Conservation (phyloP, 139 green algal species). For the Dunaliella primolecta region DNA sequence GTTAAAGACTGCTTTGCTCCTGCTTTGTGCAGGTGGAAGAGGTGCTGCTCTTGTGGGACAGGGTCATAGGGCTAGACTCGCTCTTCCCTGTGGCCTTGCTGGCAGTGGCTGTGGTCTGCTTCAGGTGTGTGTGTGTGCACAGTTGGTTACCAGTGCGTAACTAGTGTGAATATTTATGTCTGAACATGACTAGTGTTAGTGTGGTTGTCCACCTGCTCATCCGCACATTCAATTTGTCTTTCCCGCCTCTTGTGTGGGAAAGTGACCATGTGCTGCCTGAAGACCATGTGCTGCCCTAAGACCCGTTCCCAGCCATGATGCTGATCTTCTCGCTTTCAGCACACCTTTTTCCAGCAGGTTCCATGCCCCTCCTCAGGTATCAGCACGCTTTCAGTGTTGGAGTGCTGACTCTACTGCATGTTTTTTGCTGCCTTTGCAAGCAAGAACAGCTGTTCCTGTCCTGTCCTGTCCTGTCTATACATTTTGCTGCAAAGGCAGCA, state of each 20-base stretch:
- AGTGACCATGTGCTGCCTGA: background rate
- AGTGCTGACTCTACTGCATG: too few species aligned
- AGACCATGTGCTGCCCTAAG: background rate
- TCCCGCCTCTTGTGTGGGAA: background rate
- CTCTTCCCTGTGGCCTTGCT: conserved; percentile 61
- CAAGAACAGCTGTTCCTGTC: too few species aligned
- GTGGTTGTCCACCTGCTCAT: background rate
- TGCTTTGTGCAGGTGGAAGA: conserved; percentile 30
- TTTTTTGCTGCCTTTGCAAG: too few species aligned
- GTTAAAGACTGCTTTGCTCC: too few species aligned
- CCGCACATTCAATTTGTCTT: background rate
- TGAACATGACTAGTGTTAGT: background rate
- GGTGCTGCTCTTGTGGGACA: conserved; percentile 72
- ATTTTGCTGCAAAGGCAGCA: conserved; percentile 38
- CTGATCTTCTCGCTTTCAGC: too few species aligned
- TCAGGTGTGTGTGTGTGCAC: conserved; percentile 36
- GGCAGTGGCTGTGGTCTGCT: conserved; percentile 52
- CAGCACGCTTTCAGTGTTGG: too few species aligned
- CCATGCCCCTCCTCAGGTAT: too few species aligned
- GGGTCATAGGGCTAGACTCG: conserved; percentile 66
- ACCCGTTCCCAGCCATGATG: background rate
- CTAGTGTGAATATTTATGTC: background rate
- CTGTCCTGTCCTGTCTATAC: background rate
- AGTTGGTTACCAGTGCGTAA: background rate
- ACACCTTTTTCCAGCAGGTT: too few species aligned